phyloP scores from a whole-genome alignment of 345 rosid species.

The Linum usitatissimum region DNA sequence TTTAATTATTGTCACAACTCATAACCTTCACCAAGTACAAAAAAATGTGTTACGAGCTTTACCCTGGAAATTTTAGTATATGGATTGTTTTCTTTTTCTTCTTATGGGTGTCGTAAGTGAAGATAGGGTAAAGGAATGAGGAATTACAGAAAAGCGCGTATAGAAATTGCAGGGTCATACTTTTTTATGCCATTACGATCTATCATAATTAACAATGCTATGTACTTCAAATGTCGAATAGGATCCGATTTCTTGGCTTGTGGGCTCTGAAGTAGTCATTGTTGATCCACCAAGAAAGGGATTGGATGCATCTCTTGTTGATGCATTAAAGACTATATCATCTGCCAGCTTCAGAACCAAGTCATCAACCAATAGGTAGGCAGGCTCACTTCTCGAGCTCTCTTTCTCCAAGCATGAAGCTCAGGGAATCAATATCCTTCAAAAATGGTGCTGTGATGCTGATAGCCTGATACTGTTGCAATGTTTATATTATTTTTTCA shows the following conservation, averaged over 20 bases:
- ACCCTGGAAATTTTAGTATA: neutral
- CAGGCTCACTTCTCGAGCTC: conserved; percentile 3
- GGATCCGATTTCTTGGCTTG: conserved; percentile 87
- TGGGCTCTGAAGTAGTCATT: conserved; percentile 75
- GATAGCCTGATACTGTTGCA: neutral
- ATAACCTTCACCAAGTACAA: neutral
- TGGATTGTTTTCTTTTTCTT: no score
- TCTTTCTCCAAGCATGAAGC: neutral
- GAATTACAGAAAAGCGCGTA: no score
- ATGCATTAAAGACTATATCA: conserved; percentile 44
- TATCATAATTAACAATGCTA: conserved; percentile 6
- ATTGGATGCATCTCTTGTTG: conserved; percentile 59
- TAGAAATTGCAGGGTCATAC: no score
- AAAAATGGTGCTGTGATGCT: neutral
- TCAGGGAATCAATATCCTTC: neutral
- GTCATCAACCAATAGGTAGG: conserved; percentile 42
- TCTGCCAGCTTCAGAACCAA: conserved; percentile 35
- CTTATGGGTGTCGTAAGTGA: no score
- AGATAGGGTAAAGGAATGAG: no score
- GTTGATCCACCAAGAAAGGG: conserved; percentile 99
- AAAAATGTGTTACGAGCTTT: neutral
- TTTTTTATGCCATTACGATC: neutral
- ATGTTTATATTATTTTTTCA: conserved; percentile 19
- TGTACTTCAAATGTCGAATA: conserved; percentile 21
- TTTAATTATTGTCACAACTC: neutral